These are phyloP conservation scores for Auriscalpium vulgare DNA, from an alignment of 768 basidiomycete genomes.

Conservation along the genomic window DNA sequence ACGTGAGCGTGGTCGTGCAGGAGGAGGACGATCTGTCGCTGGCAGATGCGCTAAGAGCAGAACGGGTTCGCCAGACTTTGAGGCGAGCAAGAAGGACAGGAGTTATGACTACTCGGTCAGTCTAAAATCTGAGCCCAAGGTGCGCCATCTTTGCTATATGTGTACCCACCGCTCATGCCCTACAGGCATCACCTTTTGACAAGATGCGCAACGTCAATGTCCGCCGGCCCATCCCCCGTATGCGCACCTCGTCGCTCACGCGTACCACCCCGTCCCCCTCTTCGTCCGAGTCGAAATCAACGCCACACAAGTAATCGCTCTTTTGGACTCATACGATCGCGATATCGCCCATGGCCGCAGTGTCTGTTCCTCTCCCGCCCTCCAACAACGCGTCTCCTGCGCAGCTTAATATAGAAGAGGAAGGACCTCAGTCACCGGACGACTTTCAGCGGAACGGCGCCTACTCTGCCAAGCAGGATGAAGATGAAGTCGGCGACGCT, in stretches of 20 bases:
- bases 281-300: slow-evolving; percentile 57
- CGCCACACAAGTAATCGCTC: slow-evolving; percentile 30
- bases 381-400: slow-evolving; percentile 4
- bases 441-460: background rate
- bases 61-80: slow-evolving; percentile 39
- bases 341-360: slow-evolving; percentile 5
- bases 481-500: background rate
- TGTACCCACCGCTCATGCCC: background rate
- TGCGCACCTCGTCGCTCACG: slow-evolving; percentile 61
- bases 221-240: slow-evolving; percentile 41
- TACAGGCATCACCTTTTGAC: slow-evolving; percentile 51
- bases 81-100: slow-evolving; percentile 35
- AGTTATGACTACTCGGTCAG: slow-evolving; percentile 54
- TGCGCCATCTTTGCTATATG: slow-evolving; percentile 15
- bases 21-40: slow-evolving; percentile 38
- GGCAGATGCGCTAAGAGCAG: slow-evolving; percentile 52
- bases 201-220: slow-evolving; percentile 57
- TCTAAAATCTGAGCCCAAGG: slow-evolving; percentile 55
- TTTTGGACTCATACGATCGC: background rate
- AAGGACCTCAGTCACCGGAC: too few species aligned
- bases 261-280: slow-evolving; percentile 50
- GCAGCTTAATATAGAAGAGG: background rate
- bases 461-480: background rate
- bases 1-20: slow-evolving; percentile 25
- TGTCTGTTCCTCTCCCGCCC: slow-evolving; percentile 13